Conservation (phyloP, 306 rosid genomes). For the Lathyrus aphaca region DNA sequence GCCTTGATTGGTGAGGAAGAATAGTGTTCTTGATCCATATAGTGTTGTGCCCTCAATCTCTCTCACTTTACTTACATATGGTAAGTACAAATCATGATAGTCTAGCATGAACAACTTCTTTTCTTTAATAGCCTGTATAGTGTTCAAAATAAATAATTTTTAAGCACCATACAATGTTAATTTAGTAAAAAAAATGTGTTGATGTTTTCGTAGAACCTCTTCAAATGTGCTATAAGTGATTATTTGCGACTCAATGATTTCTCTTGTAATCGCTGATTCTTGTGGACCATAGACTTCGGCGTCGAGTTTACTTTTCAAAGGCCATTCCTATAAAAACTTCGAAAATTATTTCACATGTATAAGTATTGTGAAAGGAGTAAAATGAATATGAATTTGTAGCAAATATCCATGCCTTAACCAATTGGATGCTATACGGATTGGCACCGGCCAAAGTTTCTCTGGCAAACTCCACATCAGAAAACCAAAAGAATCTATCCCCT, state of each 20-base stretch:
- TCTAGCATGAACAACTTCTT: slow-evolving; percentile 54
- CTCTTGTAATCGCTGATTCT: slow-evolving; percentile 56
- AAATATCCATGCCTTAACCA: slow-evolving; percentile 43
- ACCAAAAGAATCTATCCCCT: slow-evolving; percentile 89
- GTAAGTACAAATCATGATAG: slow-evolving; percentile 51
- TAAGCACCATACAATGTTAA: not conserved
- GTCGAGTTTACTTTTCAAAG: slow-evolving; percentile 46
- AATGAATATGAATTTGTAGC: not conserved
- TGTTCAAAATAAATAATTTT: not conserved
- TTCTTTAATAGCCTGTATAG: slow-evolving; percentile 42
- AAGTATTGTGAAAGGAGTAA: not conserved
- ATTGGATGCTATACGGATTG: slow-evolving; percentile 51
- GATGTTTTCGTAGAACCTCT: slow-evolving; percentile 38
- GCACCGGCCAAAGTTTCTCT: slow-evolving; percentile 62
- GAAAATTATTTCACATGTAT: not conserved
- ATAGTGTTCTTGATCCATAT: slow-evolving; percentile 55
- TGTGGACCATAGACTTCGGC: slow-evolving; percentile 50
- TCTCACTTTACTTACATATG: slow-evolving; percentile 55
- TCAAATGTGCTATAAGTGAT: slow-evolving; percentile 40
- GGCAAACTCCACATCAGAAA: slow-evolving; percentile 70
- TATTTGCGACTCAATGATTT: slow-evolving; percentile 47
- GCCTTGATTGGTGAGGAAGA: slow-evolving; percentile 47
- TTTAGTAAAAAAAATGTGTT: not conserved
- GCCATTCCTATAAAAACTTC: slow-evolving; percentile 51
- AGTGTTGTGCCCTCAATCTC: slow-evolving; percentile 45